Evolutionary conservation across 495 filamentous ascomycete genomes (phyloP).

Genomic region (Aeminium ludgeri): DNA sequence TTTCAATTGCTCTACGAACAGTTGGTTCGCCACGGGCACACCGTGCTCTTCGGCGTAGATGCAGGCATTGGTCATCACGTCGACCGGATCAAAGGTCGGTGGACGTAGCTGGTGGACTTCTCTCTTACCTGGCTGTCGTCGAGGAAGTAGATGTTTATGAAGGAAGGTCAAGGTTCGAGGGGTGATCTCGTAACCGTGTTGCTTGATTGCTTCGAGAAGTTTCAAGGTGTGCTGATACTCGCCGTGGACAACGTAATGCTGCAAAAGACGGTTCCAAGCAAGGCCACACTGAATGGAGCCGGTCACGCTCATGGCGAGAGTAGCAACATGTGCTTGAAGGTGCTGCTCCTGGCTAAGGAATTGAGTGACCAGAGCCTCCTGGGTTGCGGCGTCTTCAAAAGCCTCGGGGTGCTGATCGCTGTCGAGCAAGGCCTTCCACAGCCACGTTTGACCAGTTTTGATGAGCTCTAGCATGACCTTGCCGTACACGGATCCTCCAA

Average conservation of each 20-base stretch:
- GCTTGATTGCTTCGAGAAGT: constrained; percentile 4
- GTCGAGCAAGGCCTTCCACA: constrained; percentile 42
- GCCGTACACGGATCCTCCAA: constrained; percentile 41
- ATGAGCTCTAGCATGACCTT: constrained; percentile 42
- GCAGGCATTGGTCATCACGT: constrained; percentile 22
- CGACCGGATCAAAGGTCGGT: constrained; percentile 12
- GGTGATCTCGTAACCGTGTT: not conserved
- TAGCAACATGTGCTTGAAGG: constrained; percentile 36
- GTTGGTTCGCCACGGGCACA: constrained; percentile 19
- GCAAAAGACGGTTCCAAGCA: constrained; percentile 29
- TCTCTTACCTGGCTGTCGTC: constrained; percentile 4
- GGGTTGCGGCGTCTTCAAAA: constrained; percentile 44
- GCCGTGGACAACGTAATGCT: constrained; percentile 18
- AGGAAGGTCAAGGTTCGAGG: constrained; percentile 4
- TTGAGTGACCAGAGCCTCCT: constrained; percentile 37
- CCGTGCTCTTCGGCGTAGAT: constrained; percentile 24
- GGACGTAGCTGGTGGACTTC: not conserved
- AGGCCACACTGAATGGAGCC: constrained; percentile 12
- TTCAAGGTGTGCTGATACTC: constrained; percentile 5
- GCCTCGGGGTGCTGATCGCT: constrained; percentile 64
- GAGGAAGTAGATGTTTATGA: constrained; percentile 1
- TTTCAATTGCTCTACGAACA: constrained; percentile 33
- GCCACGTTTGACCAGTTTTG: constrained; percentile 33
- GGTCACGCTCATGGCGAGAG: constrained; percentile 30
- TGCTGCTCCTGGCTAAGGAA: constrained; percentile 35